Base-by-base conservation (phyloP, 139 green algal genomes). In the Pedinophyceae sp. region DNA sequence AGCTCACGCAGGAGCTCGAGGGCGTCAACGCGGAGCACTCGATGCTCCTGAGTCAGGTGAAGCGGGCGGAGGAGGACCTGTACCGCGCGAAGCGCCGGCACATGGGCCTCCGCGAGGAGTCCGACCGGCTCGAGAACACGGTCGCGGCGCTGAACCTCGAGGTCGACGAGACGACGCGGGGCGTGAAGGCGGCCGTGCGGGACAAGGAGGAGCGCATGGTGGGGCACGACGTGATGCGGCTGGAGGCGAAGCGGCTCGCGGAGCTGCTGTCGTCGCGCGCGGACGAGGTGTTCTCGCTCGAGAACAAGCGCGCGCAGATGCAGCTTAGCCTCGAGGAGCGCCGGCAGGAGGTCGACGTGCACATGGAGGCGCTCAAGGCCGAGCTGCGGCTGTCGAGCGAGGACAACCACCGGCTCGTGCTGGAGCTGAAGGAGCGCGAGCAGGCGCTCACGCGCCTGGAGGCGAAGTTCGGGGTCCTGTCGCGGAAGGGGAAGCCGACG, bases 201-300 rank as follows among this genome's bases (percentile, higher is more conserved):
- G 61, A 72, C 24, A 82, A 81, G 67, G 84, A 93, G 68, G 77
- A 84, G 43, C 58, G 61, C 50, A 72, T 93, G 64, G 81, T 94
- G 60, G 77, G 84, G 46, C 75, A 81, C 41, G 84, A 92, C 59
- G 68, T 93, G 53, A 53, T 83, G 53, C 69, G 75, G 52, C 73
- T 94, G 58, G 73, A 88, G 57, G 69, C 85, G 26, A 68, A 76
- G 57, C 67, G 79, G 19, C 66, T 90, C 71, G 68, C 68, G 1
- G 68, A 78, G 23, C 54, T 77, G 58, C 68, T 88, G 29, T 41
- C 58, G 2, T 52, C 74, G 54, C 62, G 77, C 22, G 71, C 74
- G 6, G 75, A 82, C 47, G 72, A 85, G 58, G 77, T 92, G 52
- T 76, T 73, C 52, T 67, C 56, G 22, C 65, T 93, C 43, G 82